Percentiles rank a stretch among this genome's conserved stretches.
Conservation (phyloP, 805 yeast genomes). For the Wickerhamiella musiphila region DNA sequence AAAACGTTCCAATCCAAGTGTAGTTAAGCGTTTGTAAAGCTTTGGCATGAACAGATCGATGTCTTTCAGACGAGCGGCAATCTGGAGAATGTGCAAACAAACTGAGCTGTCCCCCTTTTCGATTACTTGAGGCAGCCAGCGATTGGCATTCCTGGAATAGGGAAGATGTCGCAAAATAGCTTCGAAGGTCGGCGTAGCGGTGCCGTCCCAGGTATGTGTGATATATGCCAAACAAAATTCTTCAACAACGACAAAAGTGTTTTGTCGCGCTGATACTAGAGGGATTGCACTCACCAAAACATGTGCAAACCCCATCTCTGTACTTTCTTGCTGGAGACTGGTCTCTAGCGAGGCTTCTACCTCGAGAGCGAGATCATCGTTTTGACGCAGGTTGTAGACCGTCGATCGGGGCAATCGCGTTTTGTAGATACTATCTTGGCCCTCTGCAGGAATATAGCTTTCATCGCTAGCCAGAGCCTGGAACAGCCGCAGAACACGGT, state of each 20-base stretch:
- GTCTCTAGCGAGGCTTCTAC: background rate
- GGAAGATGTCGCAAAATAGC: background rate
- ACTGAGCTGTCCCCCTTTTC: no score
- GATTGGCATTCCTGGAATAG: no score
- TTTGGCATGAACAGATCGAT: no score
- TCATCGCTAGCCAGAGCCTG: background rate
- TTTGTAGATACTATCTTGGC: background rate
- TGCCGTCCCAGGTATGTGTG: conserved; percentile 1
- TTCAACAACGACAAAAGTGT: conserved; percentile 3
- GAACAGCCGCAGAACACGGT: conserved; percentile 1
- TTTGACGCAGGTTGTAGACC: background rate
- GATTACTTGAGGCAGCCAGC: no score
- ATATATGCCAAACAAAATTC: conserved; percentile 3
- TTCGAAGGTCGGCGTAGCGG: background rate
- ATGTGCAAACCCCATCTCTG: background rate
- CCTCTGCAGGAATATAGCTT: conserved; percentile 5
- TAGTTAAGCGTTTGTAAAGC: no score
- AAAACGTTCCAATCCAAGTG: no score
- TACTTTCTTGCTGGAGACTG: background rate
- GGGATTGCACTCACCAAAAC: conserved; percentile 4
- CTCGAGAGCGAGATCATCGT: background rate
- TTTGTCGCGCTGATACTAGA: background rate
- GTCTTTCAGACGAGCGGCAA: no score
- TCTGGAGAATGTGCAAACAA: no score
- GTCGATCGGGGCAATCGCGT: conserved; percentile 1